Conservation (phyloP, 1,284 basidiomycete genomes). For the Malassezia psittaci region DNA sequence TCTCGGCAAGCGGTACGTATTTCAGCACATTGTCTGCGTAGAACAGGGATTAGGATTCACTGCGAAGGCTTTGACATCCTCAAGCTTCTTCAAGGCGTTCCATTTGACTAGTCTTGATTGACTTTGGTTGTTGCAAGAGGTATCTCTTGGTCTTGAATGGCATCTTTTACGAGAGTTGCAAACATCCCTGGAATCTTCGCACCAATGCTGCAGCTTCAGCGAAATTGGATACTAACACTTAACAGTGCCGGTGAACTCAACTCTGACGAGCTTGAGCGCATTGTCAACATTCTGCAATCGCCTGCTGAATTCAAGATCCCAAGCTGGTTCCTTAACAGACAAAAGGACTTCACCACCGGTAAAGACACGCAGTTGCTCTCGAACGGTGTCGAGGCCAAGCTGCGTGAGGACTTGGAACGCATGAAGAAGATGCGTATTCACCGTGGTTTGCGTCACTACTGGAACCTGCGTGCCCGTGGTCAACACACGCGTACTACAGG, state of each 20-base stretch:
- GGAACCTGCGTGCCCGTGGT: conserved; percentile 78
- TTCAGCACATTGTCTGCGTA: neutral
- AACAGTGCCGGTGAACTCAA: conserved; percentile 80
- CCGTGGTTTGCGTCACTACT: conserved; percentile 94
- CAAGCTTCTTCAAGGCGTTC: too few relatives aligned
- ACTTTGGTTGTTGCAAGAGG: too few relatives aligned
- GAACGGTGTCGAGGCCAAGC: conserved; percentile 94
- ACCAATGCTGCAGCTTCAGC: too few relatives aligned
- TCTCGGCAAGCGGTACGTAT: conserved; percentile 84
- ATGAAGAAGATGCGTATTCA: conserved; percentile 99
- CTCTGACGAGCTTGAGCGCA: conserved; percentile 93
- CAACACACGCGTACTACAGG: conserved; percentile 99
- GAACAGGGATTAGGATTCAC: neutral
- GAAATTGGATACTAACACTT: conserved; percentile 2
- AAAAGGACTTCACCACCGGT: conserved; percentile 94
- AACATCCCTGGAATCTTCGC: too few relatives aligned
- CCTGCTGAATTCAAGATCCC: conserved; percentile 99
- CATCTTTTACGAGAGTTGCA: too few relatives aligned
- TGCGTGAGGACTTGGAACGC: conserved; percentile 95
- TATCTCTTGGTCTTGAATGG: too few relatives aligned
- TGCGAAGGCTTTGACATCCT: too few relatives aligned
- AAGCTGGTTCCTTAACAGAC: conserved; percentile 97
- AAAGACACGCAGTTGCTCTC: conserved; percentile 94
- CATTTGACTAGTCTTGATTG: too few relatives aligned
- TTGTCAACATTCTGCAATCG: conserved; percentile 99